Evolutionary conservation across 2,329 filamentous ascomycete species (phyloP).

Genomic region (Lojkania enalia): DNA sequence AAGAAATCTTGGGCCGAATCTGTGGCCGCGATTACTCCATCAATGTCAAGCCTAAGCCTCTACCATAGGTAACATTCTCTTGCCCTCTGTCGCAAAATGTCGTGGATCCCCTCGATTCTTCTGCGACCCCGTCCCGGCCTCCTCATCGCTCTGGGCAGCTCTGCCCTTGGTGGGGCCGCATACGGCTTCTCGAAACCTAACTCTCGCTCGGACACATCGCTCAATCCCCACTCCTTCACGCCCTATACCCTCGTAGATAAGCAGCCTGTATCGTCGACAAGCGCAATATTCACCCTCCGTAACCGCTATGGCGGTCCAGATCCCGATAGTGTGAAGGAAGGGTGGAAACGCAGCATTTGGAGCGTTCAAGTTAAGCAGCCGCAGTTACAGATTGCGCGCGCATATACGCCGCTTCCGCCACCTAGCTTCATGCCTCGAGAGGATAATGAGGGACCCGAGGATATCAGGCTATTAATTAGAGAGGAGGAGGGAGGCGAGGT

Average conservation of each 20-base stretch:
- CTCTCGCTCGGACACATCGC: conserved; percentile 29
- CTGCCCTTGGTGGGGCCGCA: conserved; percentile 37
- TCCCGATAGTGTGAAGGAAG: conserved; percentile 36
- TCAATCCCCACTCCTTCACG: conserved; percentile 65
- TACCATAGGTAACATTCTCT: no score
- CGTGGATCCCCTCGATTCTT: conserved; percentile 19
- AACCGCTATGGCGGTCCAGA: conserved; percentile 39
- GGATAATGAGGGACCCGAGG: conserved; percentile 35
- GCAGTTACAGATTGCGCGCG: conserved; percentile 84
- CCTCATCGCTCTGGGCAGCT: conserved; percentile 38
- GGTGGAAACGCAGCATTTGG: conserved; percentile 71
- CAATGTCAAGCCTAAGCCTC: no score
- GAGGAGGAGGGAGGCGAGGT: conserved; percentile 80
- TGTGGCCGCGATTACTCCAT: no score
- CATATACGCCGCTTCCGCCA: conserved; percentile 85
- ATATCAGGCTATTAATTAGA: conserved; percentile 76
- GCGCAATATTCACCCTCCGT: conserved; percentile 68
- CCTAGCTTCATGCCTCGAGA: conserved; percentile 14
- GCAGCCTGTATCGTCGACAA: conserved; percentile 66
- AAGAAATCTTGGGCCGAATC: no score
- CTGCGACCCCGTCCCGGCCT: conserved; percentile 31
- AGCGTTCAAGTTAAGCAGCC: conserved; percentile 94
- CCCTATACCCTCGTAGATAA: conserved; percentile 66
- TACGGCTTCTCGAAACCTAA: conserved; percentile 35
- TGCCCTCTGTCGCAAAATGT: no score